A percentile compares a stretch with the other conserved stretches of the same genome.
These are phyloP conservation scores for Ottelia alismoides DNA, from an alignment of 106 monocot genomes.

Conservation along the genomic window DNA sequence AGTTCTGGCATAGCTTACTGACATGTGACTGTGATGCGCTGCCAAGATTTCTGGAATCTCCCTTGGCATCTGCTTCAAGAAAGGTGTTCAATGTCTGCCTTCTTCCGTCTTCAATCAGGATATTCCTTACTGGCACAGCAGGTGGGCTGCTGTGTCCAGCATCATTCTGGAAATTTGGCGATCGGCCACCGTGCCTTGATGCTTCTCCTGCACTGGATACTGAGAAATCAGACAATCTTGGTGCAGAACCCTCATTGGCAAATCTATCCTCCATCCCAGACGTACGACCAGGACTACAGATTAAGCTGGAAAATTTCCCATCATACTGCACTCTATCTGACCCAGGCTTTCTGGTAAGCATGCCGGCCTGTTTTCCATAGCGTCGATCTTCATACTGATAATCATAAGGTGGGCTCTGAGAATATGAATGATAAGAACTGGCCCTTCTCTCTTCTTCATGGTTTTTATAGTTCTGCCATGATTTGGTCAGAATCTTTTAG, in stretches of 20 bases:
- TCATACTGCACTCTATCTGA: constrained; percentile 76
- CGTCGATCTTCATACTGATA: constrained; percentile 49
- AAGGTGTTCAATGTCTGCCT: constrained; percentile 1
- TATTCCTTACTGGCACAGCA: constrained; percentile 27
- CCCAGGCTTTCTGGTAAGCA: constrained; percentile 73
- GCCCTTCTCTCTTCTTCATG: constrained; percentile 22
- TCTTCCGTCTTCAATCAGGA: constrained; percentile 24
- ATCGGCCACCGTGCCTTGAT: constrained; percentile 35
- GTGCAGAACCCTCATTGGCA: constrained; percentile 53
- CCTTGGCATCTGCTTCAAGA: constrained; percentile 17
- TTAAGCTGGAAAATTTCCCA: constrained; percentile 56
- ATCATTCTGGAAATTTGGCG: constrained; percentile 37
- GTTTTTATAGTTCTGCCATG: constrained; percentile 12
- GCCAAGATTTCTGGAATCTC: constrained; percentile 20
- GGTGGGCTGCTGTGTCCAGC: constrained; percentile 24
- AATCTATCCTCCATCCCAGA: constrained; percentile 61
- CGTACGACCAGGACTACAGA: constrained; percentile 48
- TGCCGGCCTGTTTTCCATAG: constrained; percentile 57
- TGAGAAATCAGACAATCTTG: constrained; percentile 65
- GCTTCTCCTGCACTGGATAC: constrained; percentile 46
- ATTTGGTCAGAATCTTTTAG: not conserved
- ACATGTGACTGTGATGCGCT: not conserved
- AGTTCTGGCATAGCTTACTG: not conserved
- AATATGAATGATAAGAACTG: constrained; percentile 31
- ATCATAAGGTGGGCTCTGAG: constrained; percentile 32